phyloP scores from a whole-genome alignment of 441 rosid genomes.

The Euphorbia schlechtendalii region DNA sequence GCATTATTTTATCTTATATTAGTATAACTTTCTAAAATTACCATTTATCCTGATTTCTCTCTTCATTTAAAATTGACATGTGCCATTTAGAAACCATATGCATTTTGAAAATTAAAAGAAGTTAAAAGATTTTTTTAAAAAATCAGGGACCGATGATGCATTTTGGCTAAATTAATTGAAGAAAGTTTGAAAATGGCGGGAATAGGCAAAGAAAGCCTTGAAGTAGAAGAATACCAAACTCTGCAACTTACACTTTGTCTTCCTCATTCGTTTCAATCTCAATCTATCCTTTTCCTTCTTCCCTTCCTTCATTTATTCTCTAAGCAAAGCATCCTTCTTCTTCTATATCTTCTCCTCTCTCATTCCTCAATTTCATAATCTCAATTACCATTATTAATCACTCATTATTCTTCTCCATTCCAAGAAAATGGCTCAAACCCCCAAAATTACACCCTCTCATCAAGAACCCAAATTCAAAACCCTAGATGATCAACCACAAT shows the following conservation, averaged over 20 bases:
- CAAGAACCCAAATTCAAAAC: conserved; percentile 13
- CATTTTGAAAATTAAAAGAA: too few species aligned
- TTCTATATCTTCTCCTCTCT: conserved; percentile 26
- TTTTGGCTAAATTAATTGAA: too few species aligned
- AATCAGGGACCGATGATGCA: too few species aligned
- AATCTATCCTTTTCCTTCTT: conserved; percentile 60
- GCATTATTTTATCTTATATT: too few species aligned
- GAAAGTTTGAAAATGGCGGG: conserved; percentile 33
- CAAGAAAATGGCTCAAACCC: conserved; percentile 28
- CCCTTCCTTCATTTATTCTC: conserved; percentile 30
- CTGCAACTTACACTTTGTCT: conserved; percentile 23
- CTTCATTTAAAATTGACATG: too few species aligned
- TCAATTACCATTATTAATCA: background rate
- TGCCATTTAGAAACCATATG: too few species aligned
- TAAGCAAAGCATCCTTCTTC: conserved; percentile 33
- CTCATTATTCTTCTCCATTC: background rate
- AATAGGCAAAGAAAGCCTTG: conserved; percentile 25
- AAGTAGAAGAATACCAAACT: conserved; percentile 58
- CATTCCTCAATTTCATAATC: background rate
- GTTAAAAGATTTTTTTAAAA: too few species aligned
- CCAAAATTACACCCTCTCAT: conserved; percentile 2
- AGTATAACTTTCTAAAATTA: too few species aligned
- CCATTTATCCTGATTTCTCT: too few species aligned
- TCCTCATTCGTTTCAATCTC: conserved; percentile 26
- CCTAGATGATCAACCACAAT: conserved; percentile 4